Base-by-base conservation (phyloP, 2,329 filamentous ascomycete species). In the Zasmidium cellare region DNA sequence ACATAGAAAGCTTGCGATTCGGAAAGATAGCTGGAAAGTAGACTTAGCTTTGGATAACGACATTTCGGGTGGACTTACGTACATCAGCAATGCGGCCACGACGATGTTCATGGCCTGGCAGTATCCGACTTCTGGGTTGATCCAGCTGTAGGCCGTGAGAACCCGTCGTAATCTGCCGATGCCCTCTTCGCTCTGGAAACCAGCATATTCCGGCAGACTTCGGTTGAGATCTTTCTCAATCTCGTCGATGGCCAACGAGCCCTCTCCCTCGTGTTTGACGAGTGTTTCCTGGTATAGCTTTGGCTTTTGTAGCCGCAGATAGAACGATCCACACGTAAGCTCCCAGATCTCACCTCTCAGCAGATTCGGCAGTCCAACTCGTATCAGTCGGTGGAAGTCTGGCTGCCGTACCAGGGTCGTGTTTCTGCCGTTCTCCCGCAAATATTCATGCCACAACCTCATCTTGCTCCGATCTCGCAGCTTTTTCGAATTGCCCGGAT, bases 31-130 rank as follows among this genome's bases (percentile, higher is more conserved):
- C 84, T 87, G 68, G 20, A 35, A 23, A 24, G 46, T 28, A 44
- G 65, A 76, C 54, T 55, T 53, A 53, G 51, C 44, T 58, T 53
- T 51, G 25, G 14, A 16, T 52, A 19, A 22, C 20, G 16, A 19
- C 41, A 46, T 22, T 20, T 28, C 44, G 20, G 28, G 25, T 58
- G 65, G 63, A 50, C 41, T 64, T 52, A 77, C 82, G 65, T 78
- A 87, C 80, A 99, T 99, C 67, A 99, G 83, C 57, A 99, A 79
- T n/a, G 94, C 94, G 18, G 94, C 94, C 55, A 97, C 93, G 31
- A 99, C 94, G 67, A 99, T 99, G 75, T 99, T 99, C 94, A 99
- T 99, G 61, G 94, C 94, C 76, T 99, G 94, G 74, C 94, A 99
- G 76, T 99, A 99, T 65, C 94, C 94, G 55, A 99, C 92, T 65